A percentile compares a stretch with the other conserved stretches of the same genome.
Conservation (phyloP, 176 grass and related monocot genomes). For the Echinochloa phyllopogon region DNA sequence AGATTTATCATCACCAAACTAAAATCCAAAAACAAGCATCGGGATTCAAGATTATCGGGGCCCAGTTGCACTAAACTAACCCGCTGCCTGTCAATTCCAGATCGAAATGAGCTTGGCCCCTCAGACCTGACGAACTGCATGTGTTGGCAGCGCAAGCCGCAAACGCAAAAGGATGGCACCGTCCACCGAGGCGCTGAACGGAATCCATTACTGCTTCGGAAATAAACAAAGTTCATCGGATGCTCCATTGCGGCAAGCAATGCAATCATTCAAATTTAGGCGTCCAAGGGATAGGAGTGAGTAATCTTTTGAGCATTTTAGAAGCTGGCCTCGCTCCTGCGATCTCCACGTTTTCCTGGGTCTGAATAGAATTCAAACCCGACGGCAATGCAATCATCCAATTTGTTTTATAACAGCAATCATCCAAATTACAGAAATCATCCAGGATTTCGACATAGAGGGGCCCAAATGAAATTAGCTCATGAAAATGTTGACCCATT, state of each 20-base stretch:
- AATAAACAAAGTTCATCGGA: not conserved
- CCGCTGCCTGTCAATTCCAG: slow-evolving; percentile 9
- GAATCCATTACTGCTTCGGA: not conserved
- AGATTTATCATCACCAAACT: not conserved
- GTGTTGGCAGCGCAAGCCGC: not conserved
- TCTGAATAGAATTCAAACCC: no score
- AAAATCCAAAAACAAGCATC: not conserved
- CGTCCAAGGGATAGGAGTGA: not conserved
- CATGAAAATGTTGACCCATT: no score
- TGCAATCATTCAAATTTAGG: not conserved
- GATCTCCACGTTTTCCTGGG: no score
- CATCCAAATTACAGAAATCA: no score
- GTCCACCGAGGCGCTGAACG: slow-evolving; percentile 10
- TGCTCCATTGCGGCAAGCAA: not conserved
- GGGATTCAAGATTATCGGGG: not conserved
- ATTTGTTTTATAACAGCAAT: no score
- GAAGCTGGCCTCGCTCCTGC: no score
- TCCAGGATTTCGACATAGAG: no score
- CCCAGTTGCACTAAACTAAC: slow-evolving; percentile 3
- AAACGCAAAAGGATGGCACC: not conserved
- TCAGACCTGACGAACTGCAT: not conserved
- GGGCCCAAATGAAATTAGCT: no score
- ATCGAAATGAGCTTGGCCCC: not conserved
- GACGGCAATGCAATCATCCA: no score
- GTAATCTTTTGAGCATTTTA: not conserved